Percentiles rank a stretch among this genome's conserved stretches.
Conservation (phyloP, 2,329 filamentous ascomycete species). For the Colletotrichum sp. region DNA sequence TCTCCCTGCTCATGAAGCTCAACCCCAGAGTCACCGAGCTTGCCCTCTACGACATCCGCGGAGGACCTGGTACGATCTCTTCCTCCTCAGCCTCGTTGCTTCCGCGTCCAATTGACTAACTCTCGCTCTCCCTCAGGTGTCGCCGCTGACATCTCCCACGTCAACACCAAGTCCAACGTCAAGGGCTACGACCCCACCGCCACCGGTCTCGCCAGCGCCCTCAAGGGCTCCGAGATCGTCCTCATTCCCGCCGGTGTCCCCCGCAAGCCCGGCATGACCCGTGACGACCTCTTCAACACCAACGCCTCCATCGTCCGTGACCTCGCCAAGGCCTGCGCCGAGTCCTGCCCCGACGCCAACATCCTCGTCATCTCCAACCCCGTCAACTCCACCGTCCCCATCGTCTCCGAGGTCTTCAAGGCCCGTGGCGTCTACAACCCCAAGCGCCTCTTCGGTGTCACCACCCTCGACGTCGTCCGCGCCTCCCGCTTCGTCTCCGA, state of each 20-base stretch:
- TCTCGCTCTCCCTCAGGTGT: conserved; percentile 69
- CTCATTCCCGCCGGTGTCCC: conserved; percentile 98
- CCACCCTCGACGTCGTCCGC: conserved; percentile 97
- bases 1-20: conserved; percentile 98
- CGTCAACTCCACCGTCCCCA: conserved; percentile 99
- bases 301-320: conserved; percentile 99
- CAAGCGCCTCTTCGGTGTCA: conserved; percentile 98
- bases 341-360: conserved; percentile 89
- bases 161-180: conserved; percentile 98
- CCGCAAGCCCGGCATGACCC: conserved; percentile 99
- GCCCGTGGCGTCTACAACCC: conserved; percentile 95
- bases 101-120: conserved; percentile 26
- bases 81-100: not conserved
- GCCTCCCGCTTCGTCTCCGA: conserved; percentile 97
- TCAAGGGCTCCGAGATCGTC: conserved; percentile 91
- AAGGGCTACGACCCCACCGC: conserved; percentile 84
- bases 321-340: conserved; percentile 92
- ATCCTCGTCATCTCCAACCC: conserved; percentile 98
- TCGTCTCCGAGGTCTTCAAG: conserved; percentile 98
- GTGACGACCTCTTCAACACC: conserved; percentile 99
- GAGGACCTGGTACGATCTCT: conserved; percentile 78
- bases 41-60: conserved; percentile 96
- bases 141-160: conserved; percentile 96
- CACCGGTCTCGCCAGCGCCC: conserved; percentile 75
- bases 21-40: conserved; percentile 95